Percentiles rank a stretch among this genome's conserved stretches.
Conservation (phyloP, 768 basidiomycete species). For the Leucocoprinus birnbaumii region DNA sequence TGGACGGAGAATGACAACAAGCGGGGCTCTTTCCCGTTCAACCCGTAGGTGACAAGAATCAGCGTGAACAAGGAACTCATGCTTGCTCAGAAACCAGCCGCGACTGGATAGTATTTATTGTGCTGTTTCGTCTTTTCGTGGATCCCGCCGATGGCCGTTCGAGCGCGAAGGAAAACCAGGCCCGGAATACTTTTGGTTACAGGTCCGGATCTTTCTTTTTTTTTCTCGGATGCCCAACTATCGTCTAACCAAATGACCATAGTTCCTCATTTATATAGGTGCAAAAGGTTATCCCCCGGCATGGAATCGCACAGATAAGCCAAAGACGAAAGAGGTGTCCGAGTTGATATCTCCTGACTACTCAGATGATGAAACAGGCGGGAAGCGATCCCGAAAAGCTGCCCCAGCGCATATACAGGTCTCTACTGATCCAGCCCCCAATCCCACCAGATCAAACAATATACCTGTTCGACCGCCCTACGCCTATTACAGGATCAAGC, state of each 20-base stretch:
- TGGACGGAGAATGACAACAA: conserved; percentile 2
- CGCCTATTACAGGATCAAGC: not conserved
- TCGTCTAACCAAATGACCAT: not conserved
- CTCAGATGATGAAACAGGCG: not conserved
- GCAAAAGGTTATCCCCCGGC: conserved; percentile 1
- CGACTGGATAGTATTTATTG: not conserved
- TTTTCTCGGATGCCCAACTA: no score
- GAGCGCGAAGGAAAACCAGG: conserved; percentile 1
- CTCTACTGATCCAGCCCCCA: not conserved
- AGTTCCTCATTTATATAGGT: conserved; percentile 8
- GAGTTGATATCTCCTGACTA: not conserved
- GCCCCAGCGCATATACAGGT: not conserved
- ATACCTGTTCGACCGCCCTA: conserved; percentile 5
- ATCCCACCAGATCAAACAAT: not conserved
- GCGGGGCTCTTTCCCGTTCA: not conserved
- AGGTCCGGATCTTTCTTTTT: not conserved
- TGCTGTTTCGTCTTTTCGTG: not conserved
- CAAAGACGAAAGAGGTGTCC: not conserved
- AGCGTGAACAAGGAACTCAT: not conserved
- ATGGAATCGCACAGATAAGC: conserved; percentile 9
- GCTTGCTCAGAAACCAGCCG: not conserved
- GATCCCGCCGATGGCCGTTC: conserved; percentile 1
- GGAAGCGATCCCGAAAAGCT: not conserved
- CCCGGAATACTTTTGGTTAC: conserved; percentile 7
- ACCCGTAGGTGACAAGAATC: not conserved